These are phyloP conservation scores for Avicennia marina DNA, from an alignment of 257 asterid genomes.

Conservation along the genomic window DNA sequence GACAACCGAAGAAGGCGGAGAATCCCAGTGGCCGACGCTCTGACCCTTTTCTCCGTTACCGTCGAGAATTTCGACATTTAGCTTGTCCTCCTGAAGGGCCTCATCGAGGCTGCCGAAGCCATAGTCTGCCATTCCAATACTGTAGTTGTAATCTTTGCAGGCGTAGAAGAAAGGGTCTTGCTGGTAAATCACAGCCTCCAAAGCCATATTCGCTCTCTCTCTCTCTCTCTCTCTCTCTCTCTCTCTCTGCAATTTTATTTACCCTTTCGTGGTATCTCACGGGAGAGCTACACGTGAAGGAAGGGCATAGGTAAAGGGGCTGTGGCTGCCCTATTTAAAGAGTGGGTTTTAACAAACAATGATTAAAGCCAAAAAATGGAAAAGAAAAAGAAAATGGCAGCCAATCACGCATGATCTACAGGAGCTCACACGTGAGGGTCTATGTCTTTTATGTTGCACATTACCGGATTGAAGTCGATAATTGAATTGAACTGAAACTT, in stretches of 20 bases:
- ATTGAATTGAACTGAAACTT: too few species aligned
- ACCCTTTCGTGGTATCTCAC: background rate
- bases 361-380: too few species aligned
- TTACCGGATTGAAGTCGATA: background rate
- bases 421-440: constrained; percentile 44
- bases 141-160: constrained; percentile 25
- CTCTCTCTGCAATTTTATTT: background rate
- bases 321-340: constrained; percentile 30
- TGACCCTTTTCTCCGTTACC: background rate
- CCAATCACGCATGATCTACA: constrained; percentile 25
- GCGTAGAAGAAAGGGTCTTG: constrained; percentile 45
- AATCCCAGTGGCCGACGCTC: constrained; percentile 20
- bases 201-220: constrained; percentile 32
- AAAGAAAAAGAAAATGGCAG: too few species aligned
- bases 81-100: constrained; percentile 5
- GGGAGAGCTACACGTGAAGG: constrained; percentile 13
- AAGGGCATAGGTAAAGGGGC: constrained; percentile 12
- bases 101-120: background rate
- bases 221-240: constrained; percentile 13
- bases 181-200: constrained; percentile 47
- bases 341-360: too few species aligned
- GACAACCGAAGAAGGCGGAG: constrained; percentile 18
- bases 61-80: constrained; percentile 4
- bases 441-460: constrained; percentile 1
- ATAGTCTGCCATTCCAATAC: background rate